Conservation (phyloP, 805 yeast genomes). For the Saccharomycopsis javanensis region DNA sequence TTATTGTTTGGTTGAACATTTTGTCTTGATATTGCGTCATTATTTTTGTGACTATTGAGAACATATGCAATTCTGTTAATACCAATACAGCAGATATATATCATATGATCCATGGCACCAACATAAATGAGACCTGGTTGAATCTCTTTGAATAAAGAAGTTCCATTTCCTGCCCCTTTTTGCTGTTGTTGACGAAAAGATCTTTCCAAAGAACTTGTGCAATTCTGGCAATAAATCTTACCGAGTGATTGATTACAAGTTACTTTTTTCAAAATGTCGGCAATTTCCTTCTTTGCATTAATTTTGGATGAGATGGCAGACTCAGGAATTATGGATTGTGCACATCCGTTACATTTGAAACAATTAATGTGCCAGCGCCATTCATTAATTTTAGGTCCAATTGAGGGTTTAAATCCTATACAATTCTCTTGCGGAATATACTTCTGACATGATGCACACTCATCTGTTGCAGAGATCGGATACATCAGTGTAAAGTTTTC, state of each 20-base stretch:
- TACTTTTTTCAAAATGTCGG: constrained; percentile 30
- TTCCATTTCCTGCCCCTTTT: neutral
- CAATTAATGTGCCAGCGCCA: constrained; percentile 80
- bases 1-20: constrained; percentile 17
- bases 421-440: constrained; percentile 72
- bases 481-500: neutral
- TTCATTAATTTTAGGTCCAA: constrained; percentile 28
- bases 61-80: constrained; percentile 32
- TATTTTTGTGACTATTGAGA: constrained; percentile 4
- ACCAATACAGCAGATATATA: constrained; percentile 75
- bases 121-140: constrained; percentile 48
- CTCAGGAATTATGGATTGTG: neutral
- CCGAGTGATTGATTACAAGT: constrained; percentile 29
- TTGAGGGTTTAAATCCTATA: constrained; percentile 31
- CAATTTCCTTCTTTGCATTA: neutral
- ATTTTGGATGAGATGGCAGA: neutral
- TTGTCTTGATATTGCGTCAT: constrained; percentile 5
- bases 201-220: constrained; percentile 38
- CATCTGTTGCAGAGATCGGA: constrained; percentile 1
- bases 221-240: constrained; percentile 48
- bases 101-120: constrained; percentile 61
- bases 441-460: constrained; percentile 24
- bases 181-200: constrained; percentile 31
- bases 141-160: neutral
- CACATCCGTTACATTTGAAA: constrained; percentile 54